These are phyloP conservation scores for Calocera viscosa DNA, from an alignment of 768 basidiomycete genomes.

Conservation along the genomic window DNA sequence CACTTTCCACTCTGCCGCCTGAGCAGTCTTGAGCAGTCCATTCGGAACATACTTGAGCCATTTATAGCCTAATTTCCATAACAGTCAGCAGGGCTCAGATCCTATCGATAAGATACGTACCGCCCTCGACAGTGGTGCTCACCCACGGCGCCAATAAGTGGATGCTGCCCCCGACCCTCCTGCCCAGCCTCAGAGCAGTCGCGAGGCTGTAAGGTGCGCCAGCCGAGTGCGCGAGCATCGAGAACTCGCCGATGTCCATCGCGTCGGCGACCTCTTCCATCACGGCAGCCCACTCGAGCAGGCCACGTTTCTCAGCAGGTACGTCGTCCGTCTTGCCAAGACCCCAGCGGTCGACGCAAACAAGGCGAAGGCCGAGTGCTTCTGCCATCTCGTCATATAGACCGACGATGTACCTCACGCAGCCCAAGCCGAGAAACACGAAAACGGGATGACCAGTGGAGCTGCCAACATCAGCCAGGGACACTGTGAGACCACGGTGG, in stretches of 20 bases:
- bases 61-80: conserved; percentile 60
- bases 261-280: conserved; percentile 84
- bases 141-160: conserved; percentile 95
- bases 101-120: conserved; percentile 36
- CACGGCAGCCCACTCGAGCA: conserved; percentile 80
- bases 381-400: conserved; percentile 94
- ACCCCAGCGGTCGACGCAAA: conserved; percentile 96
- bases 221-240: conserved; percentile 89
- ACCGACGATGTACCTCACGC: conserved; percentile 88
- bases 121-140: conserved; percentile 64
- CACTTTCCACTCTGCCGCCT: conserved; percentile 93
- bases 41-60: conserved; percentile 97
- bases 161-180: conserved; percentile 69
- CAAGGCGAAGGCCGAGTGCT: conserved; percentile 70
- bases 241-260: conserved; percentile 63
- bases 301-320: conserved; percentile 50
- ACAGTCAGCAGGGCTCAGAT: conserved; percentile 17
- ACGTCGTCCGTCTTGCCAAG: conserved; percentile 69
- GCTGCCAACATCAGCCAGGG: conserved; percentile 85
- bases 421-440: conserved; percentile 85
- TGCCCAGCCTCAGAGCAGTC: conserved; percentile 60
- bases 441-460: conserved; percentile 77
- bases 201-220: conserved; percentile 91
- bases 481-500: conserved; percentile 71
- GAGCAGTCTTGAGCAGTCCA: conserved; percentile 83